Base-by-base conservation (phyloP, 768 basidiomycete genomes). In the Boletus rubroflammeus region DNA sequence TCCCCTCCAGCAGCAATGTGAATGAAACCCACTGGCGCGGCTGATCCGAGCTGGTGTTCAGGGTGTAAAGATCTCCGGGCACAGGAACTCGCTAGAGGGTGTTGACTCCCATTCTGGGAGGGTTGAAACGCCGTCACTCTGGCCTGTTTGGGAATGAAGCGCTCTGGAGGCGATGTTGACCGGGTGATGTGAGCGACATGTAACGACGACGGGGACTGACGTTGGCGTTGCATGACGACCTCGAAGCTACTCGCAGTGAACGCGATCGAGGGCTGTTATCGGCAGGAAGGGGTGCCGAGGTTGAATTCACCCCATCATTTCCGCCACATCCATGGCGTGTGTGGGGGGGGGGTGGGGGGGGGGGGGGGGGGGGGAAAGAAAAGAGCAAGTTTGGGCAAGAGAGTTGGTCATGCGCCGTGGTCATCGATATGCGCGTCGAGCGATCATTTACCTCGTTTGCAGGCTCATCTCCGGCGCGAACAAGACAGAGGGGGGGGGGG, bases 211-310 rank as follows among this genome's bases (percentile, higher is more conserved):
- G 55, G 40, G 25, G 55, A 56, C 23, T 41, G 41, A 36, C n/a
- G 38, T 17, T 10, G 36, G 21, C 13, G 61, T 62, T 62, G 61
- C 61, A 53, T 62, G 13, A 48, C 62, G 60, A 65, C 62, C 54
- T 63, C 19, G 57, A 59, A 62, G 62, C 13, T 9, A 7, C 5
- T 31, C 6, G 6, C 2, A 15, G 19, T n/a, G 35, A 13, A 36
- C 23, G 15, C 57, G 62, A 66, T 66, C 58, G 48, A 19, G 54
- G 64, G 61, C 57, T 29, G 56, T 5, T 38, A 62, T 62, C 60
- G 59, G 47, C 13, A 38, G 6, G 40, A 34, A 42, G 54, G 26
- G 39, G 28, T 3, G 17, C 23, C 5, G n/a, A 13, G n/a, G 7
- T 17, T 40, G n/a, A n/a, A n/a, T n/a, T n/a, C n/a, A n/a, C n/a